Evolutionary conservation across 352 stramenopile species (phyloP), one percentile per base, ranked within the genome.

Genomic region (Pythium utonaiense): DNA sequence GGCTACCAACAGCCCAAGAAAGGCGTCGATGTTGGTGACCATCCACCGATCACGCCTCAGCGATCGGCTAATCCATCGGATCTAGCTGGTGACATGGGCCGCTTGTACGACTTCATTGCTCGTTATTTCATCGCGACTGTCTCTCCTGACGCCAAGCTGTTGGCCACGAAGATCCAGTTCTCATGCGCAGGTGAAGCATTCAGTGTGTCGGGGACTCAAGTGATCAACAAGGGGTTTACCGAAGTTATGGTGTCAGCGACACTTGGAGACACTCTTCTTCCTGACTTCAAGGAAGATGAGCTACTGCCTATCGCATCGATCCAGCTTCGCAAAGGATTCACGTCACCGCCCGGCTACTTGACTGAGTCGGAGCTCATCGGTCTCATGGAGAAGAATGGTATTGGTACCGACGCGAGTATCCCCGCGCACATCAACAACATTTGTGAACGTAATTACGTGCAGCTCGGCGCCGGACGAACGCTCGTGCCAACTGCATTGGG

Each of bases 81-180:
- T 54, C 65, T 97, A 3, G 66, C 65, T 36, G 86, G 88, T 14
- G 83, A 93, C 47, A 86, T 90, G 75, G 76, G 53, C 13, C 64
- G 83, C 12, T 67, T 97, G 12, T 97, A 95, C 59, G 88, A 96
- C 28, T 69, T 97, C 33, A 84, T 96, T 22, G 67, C 78, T n/a
- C 69, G 86, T 25, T 86, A 96, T 68, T 96, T 96, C 55, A 89
- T 96, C 60, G 86, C 87, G n/a, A 90, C 77, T 16, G 80, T 96
- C 5, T 88, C 71, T 45, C 67, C 76, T 36, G 89, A 96, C 75
- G 83, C 82, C 19, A 73, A 88, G 16, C 48, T 74, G n/a, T 52
- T 75, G 3, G 66, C 66, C 17, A 77, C 67, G 24, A 74, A 70
- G 34, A 67, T 83, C 21, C 56, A 74, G 21, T 77, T 96, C 41